Conservation (phyloP, 148 eudicot genomes). For the Persicaria maculosa region DNA sequence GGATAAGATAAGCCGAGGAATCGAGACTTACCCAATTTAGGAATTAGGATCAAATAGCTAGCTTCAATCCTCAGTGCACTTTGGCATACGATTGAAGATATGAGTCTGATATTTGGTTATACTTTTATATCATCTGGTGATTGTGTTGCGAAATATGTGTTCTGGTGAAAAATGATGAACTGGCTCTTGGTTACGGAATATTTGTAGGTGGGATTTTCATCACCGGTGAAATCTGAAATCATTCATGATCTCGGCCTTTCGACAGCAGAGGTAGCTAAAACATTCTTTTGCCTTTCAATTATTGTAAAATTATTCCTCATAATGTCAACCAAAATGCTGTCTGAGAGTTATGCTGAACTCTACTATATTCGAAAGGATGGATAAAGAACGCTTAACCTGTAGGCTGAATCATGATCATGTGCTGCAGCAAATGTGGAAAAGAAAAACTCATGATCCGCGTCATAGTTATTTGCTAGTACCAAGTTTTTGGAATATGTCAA, state of each 20-base stretch:
- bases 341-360: too few species aligned
- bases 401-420: too few species aligned
- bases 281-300: neutral
- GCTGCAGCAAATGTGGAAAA: too few species aligned
- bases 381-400: too few species aligned
- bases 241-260: constrained; percentile 17
- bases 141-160: neutral
- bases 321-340: neutral
- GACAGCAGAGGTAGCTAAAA: constrained; percentile 8
- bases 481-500: too few species aligned
- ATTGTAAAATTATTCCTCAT: neutral
- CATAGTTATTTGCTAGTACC: neutral
- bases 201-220: constrained; percentile 16
- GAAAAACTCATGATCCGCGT: neutral
- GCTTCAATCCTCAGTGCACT: too few species aligned
- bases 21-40: too few species aligned
- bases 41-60: too few species aligned
- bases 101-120: neutral
- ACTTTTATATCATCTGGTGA: neutral
- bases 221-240: constrained; percentile 18
- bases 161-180: neutral
- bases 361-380: too few species aligned
- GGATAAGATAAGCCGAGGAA: too few species aligned
- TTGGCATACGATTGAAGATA: neutral
- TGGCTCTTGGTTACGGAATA: neutral